Conservation (phyloP, 2,329 filamentous ascomycete species). For the Fusarium sp. region DNA sequence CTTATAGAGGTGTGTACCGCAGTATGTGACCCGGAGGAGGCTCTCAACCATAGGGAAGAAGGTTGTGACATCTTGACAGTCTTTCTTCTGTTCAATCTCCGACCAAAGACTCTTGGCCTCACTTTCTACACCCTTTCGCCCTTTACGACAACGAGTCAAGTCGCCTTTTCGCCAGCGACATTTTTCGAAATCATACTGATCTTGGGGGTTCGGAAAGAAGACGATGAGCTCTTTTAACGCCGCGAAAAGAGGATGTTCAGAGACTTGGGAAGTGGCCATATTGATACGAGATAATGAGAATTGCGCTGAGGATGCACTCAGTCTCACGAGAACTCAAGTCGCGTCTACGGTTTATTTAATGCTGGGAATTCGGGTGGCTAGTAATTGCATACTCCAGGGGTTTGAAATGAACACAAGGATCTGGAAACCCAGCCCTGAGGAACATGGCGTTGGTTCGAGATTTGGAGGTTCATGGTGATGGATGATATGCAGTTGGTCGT, state of each 20-base stretch:
- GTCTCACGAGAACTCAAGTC: background rate
- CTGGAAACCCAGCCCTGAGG: slow-evolving; percentile 6
- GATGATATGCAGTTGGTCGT: slow-evolving; percentile 30
- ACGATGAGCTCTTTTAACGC: background rate
- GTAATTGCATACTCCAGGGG: background rate
- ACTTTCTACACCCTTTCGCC: no score
- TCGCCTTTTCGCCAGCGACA: background rate
- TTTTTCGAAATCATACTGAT: background rate
- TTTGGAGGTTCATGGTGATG: background rate
- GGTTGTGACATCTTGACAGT: background rate
- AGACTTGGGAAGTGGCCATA: slow-evolving; percentile 1
- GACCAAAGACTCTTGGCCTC: background rate
- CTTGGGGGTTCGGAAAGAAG: background rate
- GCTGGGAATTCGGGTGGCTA: background rate
- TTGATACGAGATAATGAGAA: background rate
- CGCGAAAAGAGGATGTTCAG: background rate
- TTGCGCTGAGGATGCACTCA: background rate
- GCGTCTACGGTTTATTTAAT: slow-evolving; percentile 2
- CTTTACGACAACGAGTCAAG: background rate
- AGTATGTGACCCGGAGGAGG: background rate
- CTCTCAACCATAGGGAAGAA: background rate
- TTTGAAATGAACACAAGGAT: slow-evolving; percentile 2
- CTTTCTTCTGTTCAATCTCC: background rate
- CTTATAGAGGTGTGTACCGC: rapidly evolving
- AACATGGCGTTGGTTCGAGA: slow-evolving; percentile 11